Base-by-base conservation (phyloP, 2,329 filamentous ascomycete species). In the Aspergillus ochraceus region DNA sequence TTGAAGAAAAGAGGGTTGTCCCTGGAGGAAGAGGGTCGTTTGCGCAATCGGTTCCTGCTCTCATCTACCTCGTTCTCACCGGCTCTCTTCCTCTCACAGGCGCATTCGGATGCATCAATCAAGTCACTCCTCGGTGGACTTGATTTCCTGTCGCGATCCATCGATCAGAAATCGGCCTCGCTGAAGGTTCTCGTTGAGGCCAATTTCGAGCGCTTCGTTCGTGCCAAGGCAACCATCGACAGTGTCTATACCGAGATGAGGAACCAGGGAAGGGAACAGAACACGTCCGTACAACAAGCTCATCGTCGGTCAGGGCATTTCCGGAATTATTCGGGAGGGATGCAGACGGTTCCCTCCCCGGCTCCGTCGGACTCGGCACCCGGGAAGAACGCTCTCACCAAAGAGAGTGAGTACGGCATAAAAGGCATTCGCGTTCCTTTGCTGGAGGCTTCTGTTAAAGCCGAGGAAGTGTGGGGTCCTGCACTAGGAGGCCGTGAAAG, bases 231-330 rank as follows among this genome's bases (percentile, higher is more conserved):
- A 19, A 98, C 94, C 8, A 98, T 99, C 70, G 95, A 99, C 79
- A 96, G 96, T 77, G 95, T 99, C 55, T 99, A 99, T 78, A 96
- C 89, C 63, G 95, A 99, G 76, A 99, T 99, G 95, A 81, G 84
- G 29, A 84, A 84, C 36, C 84, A 97, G 86, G 83, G 93, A 81
- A 76, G 78, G 47, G 77, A 84, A 58, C 70, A 77, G 51, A 70
- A 76, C 54, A 61, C 73, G 32, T 59, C 64, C 57, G 77, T 56
- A 45, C 74, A 77, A 19, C 74, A 78, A n/a, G 73, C 78, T 20
- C 88, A 91, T 70, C 88, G 90, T 74, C 86, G 87, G 68, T 84
- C 81, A 61, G 80, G 79, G 63, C 75, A 81, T 66, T 87, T 88
- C 68, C 83, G 88, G 55, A 86, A 83, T 63, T 80, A 83, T 62